phyloP scores from a whole-genome alignment of 2,329 filamentous ascomycete species.

The Sarocladiaceae sp. region DNA sequence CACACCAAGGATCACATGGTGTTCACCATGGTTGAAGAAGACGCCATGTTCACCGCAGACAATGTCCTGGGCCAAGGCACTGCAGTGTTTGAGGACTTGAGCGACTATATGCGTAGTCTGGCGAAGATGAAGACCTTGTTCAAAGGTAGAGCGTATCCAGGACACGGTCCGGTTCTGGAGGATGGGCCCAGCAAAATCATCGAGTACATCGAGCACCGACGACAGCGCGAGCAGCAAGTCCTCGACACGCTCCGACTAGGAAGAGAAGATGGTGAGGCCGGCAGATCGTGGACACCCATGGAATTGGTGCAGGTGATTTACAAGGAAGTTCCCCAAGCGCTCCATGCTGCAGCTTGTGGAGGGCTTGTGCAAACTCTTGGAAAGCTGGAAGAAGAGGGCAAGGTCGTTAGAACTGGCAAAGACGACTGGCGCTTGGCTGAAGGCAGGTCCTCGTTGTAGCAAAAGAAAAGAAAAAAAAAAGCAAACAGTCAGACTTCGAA shows the following conservation, averaged over 20 bases:
- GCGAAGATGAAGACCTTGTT: conserved; percentile 62
- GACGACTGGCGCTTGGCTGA: conserved; percentile 21
- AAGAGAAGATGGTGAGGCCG: conserved; percentile 19
- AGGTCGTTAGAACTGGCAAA: conserved; percentile 39
- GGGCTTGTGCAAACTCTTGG: conserved; percentile 72
- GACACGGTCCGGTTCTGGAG: conserved; percentile 74
- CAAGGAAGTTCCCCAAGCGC: conserved; percentile 63
- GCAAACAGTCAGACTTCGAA: too few relatives aligned
- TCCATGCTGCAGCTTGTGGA: conserved; percentile 69
- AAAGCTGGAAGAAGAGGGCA: conserved; percentile 73
- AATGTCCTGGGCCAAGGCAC: conserved; percentile 85
- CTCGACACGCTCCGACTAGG: conserved; percentile 52
- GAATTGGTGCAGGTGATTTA: conserved; percentile 89
- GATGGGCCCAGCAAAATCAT: conserved; percentile 64
- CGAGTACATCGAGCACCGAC: conserved; percentile 80
- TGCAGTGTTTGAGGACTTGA: conserved; percentile 74
- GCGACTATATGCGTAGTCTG: conserved; percentile 61
- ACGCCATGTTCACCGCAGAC: conserved; percentile 83
- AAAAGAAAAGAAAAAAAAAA: too few relatives aligned
- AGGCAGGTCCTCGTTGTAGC: conserved; percentile 7
- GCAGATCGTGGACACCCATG: conserved; percentile 57
- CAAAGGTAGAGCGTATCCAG: conserved; percentile 70
- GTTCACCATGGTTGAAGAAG: conserved; percentile 69
- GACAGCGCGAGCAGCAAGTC: conserved; percentile 73
- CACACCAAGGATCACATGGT: conserved; percentile 80